phyloP scores from a whole-genome alignment of 202 grass and related monocot species.

The Schoenoplectus triqueter region DNA sequence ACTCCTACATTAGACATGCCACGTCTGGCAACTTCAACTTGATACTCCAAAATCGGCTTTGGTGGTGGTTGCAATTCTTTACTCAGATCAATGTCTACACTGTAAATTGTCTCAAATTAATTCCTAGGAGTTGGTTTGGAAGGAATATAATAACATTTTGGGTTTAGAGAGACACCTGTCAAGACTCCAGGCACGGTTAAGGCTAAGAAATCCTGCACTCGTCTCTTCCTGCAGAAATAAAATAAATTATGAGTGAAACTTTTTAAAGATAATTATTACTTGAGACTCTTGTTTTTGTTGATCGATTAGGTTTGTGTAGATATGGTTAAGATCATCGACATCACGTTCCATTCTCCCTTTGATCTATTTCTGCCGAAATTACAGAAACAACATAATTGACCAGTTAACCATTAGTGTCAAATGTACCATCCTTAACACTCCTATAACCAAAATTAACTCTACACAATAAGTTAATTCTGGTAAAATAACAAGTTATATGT shows the following conservation, averaged over 20 bases:
- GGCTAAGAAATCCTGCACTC: constrained; percentile 74
- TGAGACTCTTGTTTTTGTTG: background rate
- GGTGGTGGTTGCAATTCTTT: constrained; percentile 80
- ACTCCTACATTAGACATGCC: constrained; percentile 63
- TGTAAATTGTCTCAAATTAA: constrained; percentile 42
- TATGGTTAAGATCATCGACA: background rate
- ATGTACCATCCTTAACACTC: background rate
- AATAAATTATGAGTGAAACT: background rate
- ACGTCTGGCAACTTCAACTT: constrained; percentile 74
- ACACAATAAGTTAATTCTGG: background rate
- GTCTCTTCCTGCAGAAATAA: constrained; percentile 53
- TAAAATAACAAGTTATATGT: background rate
- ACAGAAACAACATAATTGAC: background rate
- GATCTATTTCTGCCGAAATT: background rate
- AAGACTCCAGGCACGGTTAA: constrained; percentile 81
- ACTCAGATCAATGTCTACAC: constrained; percentile 90
- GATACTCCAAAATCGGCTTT: constrained; percentile 69
- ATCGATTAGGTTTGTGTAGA: background rate
- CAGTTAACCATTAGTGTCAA: background rate
- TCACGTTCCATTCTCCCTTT: background rate
- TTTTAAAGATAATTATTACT: background rate
- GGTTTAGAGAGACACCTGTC: constrained; percentile 59
- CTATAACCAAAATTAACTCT: background rate
- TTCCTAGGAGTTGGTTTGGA: constrained; percentile 16
- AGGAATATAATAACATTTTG: constrained; percentile 6